A percentile compares a stretch with the other conserved stretches of the same genome.
These are phyloP conservation scores for Colletotrichum scovillei DNA, from an alignment of 2,329 filamentous ascomycete genomes.

Conservation along the genomic window DNA sequence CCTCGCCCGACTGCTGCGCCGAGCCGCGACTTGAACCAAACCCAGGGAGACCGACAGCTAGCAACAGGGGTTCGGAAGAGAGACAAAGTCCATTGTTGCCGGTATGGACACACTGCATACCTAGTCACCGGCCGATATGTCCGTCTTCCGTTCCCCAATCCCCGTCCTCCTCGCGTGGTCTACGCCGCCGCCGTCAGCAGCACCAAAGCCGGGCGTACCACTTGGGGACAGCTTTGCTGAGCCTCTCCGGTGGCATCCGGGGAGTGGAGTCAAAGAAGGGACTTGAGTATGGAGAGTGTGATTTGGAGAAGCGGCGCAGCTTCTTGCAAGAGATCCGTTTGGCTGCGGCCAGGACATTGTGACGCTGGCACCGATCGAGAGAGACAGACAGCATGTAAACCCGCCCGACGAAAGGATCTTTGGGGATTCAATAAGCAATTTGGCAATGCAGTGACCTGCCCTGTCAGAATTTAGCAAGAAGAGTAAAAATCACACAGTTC, in stretches of 20 bases:
- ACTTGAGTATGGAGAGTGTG: neutral
- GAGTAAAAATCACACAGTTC: neutral
- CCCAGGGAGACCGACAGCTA: neutral
- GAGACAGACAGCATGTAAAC: no score
- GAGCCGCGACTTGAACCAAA: neutral
- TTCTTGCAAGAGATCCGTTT: no score
- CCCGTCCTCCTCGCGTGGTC: neutral
- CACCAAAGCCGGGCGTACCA: constrained; percentile 4
- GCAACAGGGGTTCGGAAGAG: neutral
- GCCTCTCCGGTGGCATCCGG: neutral
- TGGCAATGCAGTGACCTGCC: neutral
- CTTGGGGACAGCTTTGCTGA: neutral
- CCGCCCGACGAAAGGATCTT: neutral
- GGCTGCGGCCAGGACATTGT: neutral
- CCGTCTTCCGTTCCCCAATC: neutral
- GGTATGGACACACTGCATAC: neutral
- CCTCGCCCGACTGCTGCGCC: neutral
- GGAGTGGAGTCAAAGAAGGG: neutral
- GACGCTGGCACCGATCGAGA: neutral
- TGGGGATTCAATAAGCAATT: neutral
- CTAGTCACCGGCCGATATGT: neutral
- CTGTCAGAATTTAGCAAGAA: neutral
- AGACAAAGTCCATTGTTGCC: neutral
- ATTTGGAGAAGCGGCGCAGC: neutral
- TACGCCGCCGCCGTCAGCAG: neutral